Base-by-base conservation (phyloP, 768 basidiomycete genomes). In the Paxillus rubicundulus region DNA sequence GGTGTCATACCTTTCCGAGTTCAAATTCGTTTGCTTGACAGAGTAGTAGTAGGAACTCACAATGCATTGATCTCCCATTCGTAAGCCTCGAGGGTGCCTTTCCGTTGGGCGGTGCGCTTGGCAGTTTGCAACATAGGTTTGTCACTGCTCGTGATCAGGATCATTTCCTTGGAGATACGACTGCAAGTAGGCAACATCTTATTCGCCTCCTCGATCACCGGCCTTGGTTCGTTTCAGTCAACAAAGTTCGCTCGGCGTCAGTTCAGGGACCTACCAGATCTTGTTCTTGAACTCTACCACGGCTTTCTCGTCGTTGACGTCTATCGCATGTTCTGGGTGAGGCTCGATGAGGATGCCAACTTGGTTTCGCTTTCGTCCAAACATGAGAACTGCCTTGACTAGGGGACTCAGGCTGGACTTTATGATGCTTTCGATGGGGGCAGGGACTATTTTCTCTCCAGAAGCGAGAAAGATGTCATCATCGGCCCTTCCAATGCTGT, bases 111-210 rank as follows among this genome's bases (percentile, higher is more conserved):
- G 3, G 76, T 75, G 1, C 77, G 74, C 50, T 79, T 80, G 4
- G 61, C 70, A 2, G 76, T 63, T 40, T 72, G 69, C 13, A 68
- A 67, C 14, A 80, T 57, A 1, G 78, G 78, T 54, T 75, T 75
- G 1, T 58, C 64, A 24, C 72, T 55, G 0, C 62, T 58, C 0
- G 75, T 65, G 16, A 79, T 53, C 9, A 78, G 38, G 44, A 80
- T 77, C 77, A 79, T 77, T 57, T 80, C 74, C 59, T 75, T 75
- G 63, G 72, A 76, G 12, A 76, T 66, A 16, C 69, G 63, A 45
- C 71, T 72, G 49, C 68, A 73, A 0, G 69, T 58, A 0, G 74
- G 74, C 0, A 72, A 65, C 5, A 52, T 56, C 9, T 52, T 56
- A 46, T 76, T 77, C 3, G 73, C 75, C 43, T 73, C 68, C 33